Evolutionary conservation across 148 eudicot species (phyloP).

Genomic region (Rhododendron griersonianum): DNA sequence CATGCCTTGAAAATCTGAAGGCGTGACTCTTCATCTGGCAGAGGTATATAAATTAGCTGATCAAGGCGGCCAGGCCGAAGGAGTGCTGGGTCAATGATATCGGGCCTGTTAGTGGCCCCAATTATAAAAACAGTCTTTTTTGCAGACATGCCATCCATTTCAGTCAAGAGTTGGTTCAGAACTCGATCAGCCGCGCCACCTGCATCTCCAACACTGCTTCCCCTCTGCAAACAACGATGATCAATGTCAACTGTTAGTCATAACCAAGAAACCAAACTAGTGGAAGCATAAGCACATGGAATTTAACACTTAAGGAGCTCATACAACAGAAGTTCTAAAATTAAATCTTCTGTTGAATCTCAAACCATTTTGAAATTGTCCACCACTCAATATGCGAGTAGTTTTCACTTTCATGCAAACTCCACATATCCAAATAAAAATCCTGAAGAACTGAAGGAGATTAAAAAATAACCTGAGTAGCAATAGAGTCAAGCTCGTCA

Average conservation of each 20-base stretch:
- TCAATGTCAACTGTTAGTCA: neutral
- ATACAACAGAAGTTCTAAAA: neutral
- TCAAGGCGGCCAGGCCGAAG: constrained; percentile 56
- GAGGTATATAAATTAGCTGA: constrained; percentile 52
- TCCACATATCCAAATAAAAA: neutral
- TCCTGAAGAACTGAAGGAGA: neutral
- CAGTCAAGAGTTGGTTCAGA: constrained; percentile 49
- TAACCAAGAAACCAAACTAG: neutral
- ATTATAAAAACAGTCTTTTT: constrained; percentile 49
- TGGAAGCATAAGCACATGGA: neutral
- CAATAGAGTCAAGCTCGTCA: constrained; percentile 60
- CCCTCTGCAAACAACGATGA: constrained; percentile 33
- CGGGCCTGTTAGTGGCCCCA: constrained; percentile 53
- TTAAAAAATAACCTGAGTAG: constrained; percentile 39
- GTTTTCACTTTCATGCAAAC: neutral
- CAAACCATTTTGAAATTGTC: neutral
- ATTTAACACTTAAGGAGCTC: neutral
- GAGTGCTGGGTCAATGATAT: constrained; percentile 54
- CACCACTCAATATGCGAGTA: neutral
- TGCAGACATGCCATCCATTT: constrained; percentile 57
- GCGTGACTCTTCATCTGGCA: constrained; percentile 56
- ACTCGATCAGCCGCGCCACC: constrained; percentile 58
- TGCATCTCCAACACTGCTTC: constrained; percentile 44
- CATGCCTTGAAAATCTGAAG: constrained; percentile 45
- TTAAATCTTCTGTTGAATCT: neutral